These are phyloP conservation scores for Podila clonocystis DNA, from an alignment of 192 early-diverging fungal species.

Conservation along the genomic window DNA sequence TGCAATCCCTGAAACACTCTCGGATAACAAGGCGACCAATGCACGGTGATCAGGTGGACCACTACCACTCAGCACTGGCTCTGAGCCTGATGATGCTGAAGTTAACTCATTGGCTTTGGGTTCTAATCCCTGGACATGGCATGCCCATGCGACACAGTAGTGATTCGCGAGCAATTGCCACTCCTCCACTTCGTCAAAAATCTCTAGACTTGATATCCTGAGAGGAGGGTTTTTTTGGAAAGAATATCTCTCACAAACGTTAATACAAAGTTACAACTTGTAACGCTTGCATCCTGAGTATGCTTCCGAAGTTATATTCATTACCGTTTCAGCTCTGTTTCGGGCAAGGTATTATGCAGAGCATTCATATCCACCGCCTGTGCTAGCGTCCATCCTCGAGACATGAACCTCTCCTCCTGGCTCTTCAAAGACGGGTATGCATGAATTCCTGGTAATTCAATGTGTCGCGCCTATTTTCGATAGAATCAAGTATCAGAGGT, in stretches of 20 bases:
- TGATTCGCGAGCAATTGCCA: slow-evolving; percentile 84
- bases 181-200: slow-evolving; percentile 94
- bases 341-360: slow-evolving; percentile 57
- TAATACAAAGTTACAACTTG: too few relatives aligned
- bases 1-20: too few relatives aligned
- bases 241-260: too few relatives aligned
- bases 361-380: slow-evolving; percentile 71
- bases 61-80: neutral
- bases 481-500: neutral
- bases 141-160: slow-evolving; percentile 87
- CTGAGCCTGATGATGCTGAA: neutral
- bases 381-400: slow-evolving; percentile 67
- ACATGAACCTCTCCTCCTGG: slow-evolving; percentile 74
- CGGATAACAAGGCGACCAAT: too few relatives aligned
- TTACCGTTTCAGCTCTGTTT: slow-evolving; percentile 51
- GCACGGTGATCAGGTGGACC: too few relatives aligned
- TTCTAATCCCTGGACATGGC: slow-evolving; percentile 24
- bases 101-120: neutral
- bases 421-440: slow-evolving; percentile 78
- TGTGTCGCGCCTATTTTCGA: slow-evolving; percentile 61
- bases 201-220: slow-evolving; percentile 79
- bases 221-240: neutral
- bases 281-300: neutral
- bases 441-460: slow-evolving; percentile 81
- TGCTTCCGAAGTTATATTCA: neutral